Base-by-base conservation (phyloP, 805 yeast species). In the Candida krabiensis region DNA sequence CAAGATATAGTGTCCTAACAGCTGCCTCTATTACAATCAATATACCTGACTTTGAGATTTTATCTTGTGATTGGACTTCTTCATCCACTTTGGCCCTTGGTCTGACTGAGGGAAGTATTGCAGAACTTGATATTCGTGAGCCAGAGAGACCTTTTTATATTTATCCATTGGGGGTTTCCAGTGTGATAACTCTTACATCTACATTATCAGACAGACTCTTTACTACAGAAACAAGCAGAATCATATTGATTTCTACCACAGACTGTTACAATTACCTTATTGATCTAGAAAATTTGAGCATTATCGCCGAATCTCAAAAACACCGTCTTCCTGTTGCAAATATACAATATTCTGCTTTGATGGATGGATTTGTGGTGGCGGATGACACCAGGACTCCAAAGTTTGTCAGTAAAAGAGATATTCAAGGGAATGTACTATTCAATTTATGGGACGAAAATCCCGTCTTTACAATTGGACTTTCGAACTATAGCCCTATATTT, bases 31-130 rank as follows among this genome's bases (percentile, higher is more conserved):
- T 47, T 7, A 44, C 45, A 5, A 37, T 59, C 5, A 36, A 32
- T 22, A 14, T 59, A 3, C 48, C 53, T 1, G 48, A 44, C 11
- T 41, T 50, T 17, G 35, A 35, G 3, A 46, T 55, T 15, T 36
- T 46, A 12, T 47, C 57, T 4, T 50, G 58, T 25, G 56, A 59
- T 17, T 60, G 65, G 58, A 43, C 53, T 4, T 52, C 65, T 11
- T 40, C 47, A n/a, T 28, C 43, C 6, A 43, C 50, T 2, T 15
- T 62, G 11, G 24, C 50, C 1, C 39, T 52, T 25, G 66, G 64
- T 4, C 45, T 60, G 18, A 43, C 47, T 8, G 45, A 47, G 25
- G 67, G 67, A 4, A 48, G 43, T 15, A 38, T 62, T 11, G 57
- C 58, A 0, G 60, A 58, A 33, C 46, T 54, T 38, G 50, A 56